A percentile compares a stretch with the other conserved stretches of the same genome.
Conservation (phyloP, 345 rosid species). For the Lepidium africanum region DNA sequence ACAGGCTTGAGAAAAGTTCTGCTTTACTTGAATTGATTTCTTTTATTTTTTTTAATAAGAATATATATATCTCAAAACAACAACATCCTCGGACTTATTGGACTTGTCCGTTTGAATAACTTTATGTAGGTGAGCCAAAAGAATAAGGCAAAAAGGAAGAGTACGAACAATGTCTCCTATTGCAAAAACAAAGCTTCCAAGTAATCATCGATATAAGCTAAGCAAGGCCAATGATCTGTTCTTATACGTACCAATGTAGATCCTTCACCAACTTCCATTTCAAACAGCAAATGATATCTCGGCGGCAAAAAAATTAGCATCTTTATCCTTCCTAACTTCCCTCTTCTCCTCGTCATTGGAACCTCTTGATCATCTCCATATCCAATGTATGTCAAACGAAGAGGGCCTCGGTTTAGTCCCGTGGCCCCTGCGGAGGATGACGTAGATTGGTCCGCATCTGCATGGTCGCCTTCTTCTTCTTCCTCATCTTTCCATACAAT, state of each 20-base stretch:
- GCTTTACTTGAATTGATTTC: neutral
- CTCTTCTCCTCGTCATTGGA: constrained; percentile 33
- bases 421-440: constrained; percentile 19
- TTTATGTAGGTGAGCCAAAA: neutral
- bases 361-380: constrained; percentile 48
- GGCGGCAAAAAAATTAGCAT: constrained; percentile 86
- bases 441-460: constrained; percentile 19
- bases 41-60: neutral
- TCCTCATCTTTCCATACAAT: constrained; percentile 54
- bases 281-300: constrained; percentile 83
- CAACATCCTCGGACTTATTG: neutral
- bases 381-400: constrained; percentile 56
- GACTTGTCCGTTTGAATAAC: neutral
- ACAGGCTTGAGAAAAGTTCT: neutral
- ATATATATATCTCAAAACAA: neutral
- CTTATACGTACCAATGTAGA: constrained; percentile 86
- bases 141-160: neutral
- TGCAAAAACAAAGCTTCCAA: constrained; percentile 72
- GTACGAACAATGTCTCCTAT: constrained; percentile 11
- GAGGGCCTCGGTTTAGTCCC: constrained; percentile 37
- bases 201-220: constrained; percentile 91
- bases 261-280: constrained; percentile 77
- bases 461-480: constrained; percentile 5
- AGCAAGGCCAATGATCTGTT: constrained; percentile 98
- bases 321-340: constrained; percentile 61